Evolutionary conservation across 169 alveolate genomes (phyloP), one percentile per base, ranked within the genome.

Genomic region (Plasmodium billcollinsi): DNA sequence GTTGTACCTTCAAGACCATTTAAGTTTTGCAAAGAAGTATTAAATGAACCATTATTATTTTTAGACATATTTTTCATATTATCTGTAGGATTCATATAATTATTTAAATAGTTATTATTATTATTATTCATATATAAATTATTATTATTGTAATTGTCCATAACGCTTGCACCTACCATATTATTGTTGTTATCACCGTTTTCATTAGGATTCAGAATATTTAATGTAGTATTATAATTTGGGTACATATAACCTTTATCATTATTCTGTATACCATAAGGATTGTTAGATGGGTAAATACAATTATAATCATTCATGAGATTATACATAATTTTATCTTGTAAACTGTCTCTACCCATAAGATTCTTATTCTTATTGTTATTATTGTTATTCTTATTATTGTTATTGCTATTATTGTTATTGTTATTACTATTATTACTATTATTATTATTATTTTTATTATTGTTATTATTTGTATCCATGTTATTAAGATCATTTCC

Each of bases 21-120:
- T 15, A 70, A 1, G 18, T 39, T 45, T 12, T 70, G 76, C 29
- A 70, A 14, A n/a, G 39, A 54, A 14, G 54, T 49, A 59, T 24
- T 52, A 72, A 12, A 49, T 72, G 65, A 18, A 67, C 20, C 33
- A 39, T 72, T 72, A 59, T 59, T 72, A 24, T 70, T 47, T 15
- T 72, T 24, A n/a, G 62, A 6, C 56, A n/a, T 29, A 50, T 52
- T 58, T 20, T 20, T 70, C 49, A 26, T 50, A 24, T 52, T 52
- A 29, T 50, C 66, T 29, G 11, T 50, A 29, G 67, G 45, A 72
- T 24, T 49, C 14, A 52, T 29, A 50, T 50, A 72, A 52, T 33
- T 58, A 15, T 21, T 15, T 33, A 47, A 12, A 33, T 24, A 72
- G 8, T 29, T 49, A 72, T 18, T 50, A 49, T 54, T 8, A 26